A percentile compares a stretch with the other conserved stretches of the same genome.
phyloP scores from a whole-genome alignment of 768 basidiomycete genomes.

The Pholiota molesta region DNA sequence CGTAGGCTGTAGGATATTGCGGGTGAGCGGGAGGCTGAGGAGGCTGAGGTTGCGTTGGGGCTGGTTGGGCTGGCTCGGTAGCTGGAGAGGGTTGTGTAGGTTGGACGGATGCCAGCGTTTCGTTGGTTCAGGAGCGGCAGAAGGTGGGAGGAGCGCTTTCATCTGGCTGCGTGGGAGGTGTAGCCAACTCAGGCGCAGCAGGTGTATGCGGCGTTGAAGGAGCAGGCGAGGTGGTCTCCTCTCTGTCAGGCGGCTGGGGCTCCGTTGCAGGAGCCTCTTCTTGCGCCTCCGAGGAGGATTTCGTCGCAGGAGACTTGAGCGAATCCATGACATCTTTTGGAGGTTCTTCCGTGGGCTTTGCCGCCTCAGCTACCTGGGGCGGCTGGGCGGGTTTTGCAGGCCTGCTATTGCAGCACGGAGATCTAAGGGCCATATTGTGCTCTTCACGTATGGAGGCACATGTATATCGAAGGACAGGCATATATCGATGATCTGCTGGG shows the following conservation, averaged over 20 bases:
- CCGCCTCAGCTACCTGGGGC: neutral
- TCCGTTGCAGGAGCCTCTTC: conserved; percentile 22
- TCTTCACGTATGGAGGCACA: conserved; percentile 64
- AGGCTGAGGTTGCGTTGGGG: conserved; percentile 7
- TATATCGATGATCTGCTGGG: conserved; percentile 77
- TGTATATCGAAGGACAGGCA: conserved; percentile 73
- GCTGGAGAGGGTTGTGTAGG: neutral
- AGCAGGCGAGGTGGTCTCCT: conserved; percentile 14
- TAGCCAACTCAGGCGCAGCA: neutral
- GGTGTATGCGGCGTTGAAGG: conserved; percentile 15
- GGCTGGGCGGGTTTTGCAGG: conserved; percentile 40
- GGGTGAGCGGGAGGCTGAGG: conserved; percentile 23
- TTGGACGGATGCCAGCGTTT: neutral
- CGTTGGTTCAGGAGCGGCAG: neutral
- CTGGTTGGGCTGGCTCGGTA: neutral
- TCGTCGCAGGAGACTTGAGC: conserved; percentile 18
- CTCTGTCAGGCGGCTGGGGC: conserved; percentile 26
- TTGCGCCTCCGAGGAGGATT: conserved; percentile 16
- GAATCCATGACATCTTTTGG: conserved; percentile 31
- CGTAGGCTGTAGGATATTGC: conserved; percentile 57
- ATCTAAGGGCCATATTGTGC: conserved; percentile 74
- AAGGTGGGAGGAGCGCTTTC: neutral
- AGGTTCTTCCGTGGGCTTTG: conserved; percentile 17
- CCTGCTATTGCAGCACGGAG: conserved; percentile 64
- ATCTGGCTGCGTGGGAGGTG: neutral